Percentiles rank a stretch among this genome's conserved stretches.
phyloP scores from a whole-genome alignment of 2,329 filamentous ascomycete species.

The Fusarium mexicanum region DNA sequence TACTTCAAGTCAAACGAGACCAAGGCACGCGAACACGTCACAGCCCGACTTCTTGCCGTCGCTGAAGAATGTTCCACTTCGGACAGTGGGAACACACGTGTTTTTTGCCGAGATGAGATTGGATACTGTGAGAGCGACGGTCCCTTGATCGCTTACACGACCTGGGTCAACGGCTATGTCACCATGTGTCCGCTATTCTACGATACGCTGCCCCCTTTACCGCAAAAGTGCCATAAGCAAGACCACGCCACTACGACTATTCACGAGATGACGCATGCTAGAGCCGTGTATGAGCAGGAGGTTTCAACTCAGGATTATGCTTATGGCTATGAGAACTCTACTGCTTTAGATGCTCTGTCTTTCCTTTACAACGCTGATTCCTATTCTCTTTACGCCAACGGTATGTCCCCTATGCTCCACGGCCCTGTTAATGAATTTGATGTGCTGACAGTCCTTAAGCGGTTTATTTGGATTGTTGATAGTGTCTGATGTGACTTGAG shows the following conservation, averaged over 20 bases:
- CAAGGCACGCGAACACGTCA: slow-evolving; percentile 15
- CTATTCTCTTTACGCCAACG: slow-evolving; percentile 33
- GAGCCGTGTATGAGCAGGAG: slow-evolving; percentile 26
- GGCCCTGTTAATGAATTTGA: accelerated
- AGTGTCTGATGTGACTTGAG: neutral
- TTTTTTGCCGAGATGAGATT: slow-evolving; percentile 3
- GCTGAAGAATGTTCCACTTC: slow-evolving; percentile 27
- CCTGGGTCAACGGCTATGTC: slow-evolving; percentile 34
- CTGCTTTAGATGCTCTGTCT: slow-evolving; percentile 17
- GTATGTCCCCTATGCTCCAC: neutral
- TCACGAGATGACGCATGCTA: slow-evolving; percentile 35
- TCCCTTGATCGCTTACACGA: slow-evolving; percentile 32
- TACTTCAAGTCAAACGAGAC: slow-evolving; percentile 39
- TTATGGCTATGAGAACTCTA: slow-evolving; percentile 33
- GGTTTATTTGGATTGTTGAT: slow-evolving; percentile 12
- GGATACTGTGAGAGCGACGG: slow-evolving; percentile 24
- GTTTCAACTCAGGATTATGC: slow-evolving; percentile 28
- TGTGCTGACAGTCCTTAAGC: neutral
- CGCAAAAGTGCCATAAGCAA: slow-evolving; percentile 29
- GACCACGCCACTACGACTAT: slow-evolving; percentile 34
- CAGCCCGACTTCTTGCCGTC: slow-evolving; percentile 28
- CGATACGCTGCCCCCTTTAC: slow-evolving; percentile 11
- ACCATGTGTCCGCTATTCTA: slow-evolving; percentile 33
- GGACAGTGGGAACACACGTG: slow-evolving; percentile 1
- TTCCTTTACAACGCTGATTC: slow-evolving; percentile 33